These are phyloP conservation scores for Diplodia corticola DNA, from an alignment of 2,329 filamentous ascomycete genomes.

Conservation along the genomic window DNA sequence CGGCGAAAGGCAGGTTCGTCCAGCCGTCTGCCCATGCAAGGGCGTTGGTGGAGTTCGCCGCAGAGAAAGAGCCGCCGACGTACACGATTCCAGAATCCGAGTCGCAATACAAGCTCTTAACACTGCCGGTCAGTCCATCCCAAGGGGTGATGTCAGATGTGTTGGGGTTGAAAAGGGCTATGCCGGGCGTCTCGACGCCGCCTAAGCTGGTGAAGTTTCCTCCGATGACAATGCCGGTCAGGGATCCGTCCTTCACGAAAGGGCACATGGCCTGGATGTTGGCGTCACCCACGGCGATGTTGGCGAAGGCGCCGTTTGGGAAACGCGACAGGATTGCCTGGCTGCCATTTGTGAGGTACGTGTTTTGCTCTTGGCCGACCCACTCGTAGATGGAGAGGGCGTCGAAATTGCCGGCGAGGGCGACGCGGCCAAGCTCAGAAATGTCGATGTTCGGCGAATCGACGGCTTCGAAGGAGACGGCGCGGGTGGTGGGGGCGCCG, in stretches of 20 bases:
- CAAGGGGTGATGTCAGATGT: conserved; percentile 71
- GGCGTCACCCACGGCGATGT: conserved; percentile 75
- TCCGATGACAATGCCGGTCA: conserved; percentile 77
- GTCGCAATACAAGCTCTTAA: conserved; percentile 83
- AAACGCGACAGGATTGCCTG: conserved; percentile 78
- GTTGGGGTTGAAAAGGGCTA: conserved; percentile 78
- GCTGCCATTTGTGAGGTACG: conserved; percentile 71
- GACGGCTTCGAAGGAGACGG: conserved; percentile 58
- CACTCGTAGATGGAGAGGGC: conserved; percentile 89
- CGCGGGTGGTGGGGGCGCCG: conserved; percentile 29
- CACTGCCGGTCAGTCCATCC: conserved; percentile 77
- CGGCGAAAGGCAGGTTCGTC: conserved; percentile 82
- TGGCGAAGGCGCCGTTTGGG: conserved; percentile 80
- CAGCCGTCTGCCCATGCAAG: conserved; percentile 78
- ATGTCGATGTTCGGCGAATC: conserved; percentile 76
- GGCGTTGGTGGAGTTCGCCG: conserved; percentile 82
- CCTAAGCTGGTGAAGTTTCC: conserved; percentile 95
- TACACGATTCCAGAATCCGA: conserved; percentile 75
- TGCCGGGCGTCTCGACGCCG: conserved; percentile 69
- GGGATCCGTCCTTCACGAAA: conserved; percentile 65
- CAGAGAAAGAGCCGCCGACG: conserved; percentile 82
- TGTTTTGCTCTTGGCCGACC: conserved; percentile 71
- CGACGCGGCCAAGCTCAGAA: conserved; percentile 74
- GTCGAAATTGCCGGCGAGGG: conserved; percentile 84
- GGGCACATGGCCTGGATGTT: conserved; percentile 87